These are phyloP conservation scores for Nadsonia commutata DNA, from an alignment of 1,139 yeast species.

Conservation along the genomic window DNA sequence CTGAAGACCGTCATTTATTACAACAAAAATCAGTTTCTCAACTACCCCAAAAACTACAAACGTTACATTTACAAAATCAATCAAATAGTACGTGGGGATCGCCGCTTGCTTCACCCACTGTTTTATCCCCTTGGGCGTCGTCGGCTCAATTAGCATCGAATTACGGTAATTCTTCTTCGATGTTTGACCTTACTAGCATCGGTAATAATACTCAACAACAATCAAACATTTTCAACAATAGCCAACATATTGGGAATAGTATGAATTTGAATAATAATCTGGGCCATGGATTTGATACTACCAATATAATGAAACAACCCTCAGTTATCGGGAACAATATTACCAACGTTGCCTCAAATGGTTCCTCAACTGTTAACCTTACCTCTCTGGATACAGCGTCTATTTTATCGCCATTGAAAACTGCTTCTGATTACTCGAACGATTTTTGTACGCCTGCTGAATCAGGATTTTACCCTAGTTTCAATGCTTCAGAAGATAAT, in stretches of 20 bases:
- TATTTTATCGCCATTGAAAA: background rate
- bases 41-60: background rate
- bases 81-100: background rate
- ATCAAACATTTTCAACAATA: background rate
- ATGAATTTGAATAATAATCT: background rate
- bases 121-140: background rate
- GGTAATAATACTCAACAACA: background rate
- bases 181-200: background rate
- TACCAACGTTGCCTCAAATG: background rate
- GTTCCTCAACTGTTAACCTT: background rate
- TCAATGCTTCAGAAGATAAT: background rate
- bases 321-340: background rate
- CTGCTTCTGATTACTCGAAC: background rate
- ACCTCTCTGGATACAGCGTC: background rate
- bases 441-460: background rate
- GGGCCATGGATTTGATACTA: too few relatives aligned
- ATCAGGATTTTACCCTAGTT: background rate
- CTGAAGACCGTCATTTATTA: background rate
- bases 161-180: background rate
- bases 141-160: background rate
- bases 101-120: background rate
- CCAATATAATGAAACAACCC: background rate
- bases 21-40: background rate
- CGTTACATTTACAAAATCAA: background rate
- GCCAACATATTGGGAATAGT: background rate